Conservation (phyloP, 1,284 basidiomycete species). For the Baeospora myosura region DNA sequence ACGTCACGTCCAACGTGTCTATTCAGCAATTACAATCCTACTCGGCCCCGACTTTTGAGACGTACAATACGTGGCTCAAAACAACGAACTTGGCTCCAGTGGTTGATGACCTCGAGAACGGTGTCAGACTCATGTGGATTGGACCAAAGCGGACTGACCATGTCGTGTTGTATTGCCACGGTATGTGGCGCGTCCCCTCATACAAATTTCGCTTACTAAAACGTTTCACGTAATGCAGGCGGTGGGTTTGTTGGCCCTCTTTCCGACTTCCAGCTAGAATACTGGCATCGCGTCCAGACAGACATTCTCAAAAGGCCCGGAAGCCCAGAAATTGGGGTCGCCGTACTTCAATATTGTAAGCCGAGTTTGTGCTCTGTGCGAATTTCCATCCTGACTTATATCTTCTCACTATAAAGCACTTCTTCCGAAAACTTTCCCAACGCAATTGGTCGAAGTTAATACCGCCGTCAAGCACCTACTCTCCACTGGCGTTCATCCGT, state of each 20-base stretch:
- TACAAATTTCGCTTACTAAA: no score
- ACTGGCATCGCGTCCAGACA: constrained; percentile 6
- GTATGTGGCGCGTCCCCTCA: no score
- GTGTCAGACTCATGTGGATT: constrained; percentile 22
- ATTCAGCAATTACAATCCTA: no score
- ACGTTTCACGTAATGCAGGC: constrained; percentile 3
- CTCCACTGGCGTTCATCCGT: not conserved
- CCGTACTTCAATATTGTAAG: constrained; percentile 10
- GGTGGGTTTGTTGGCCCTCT: constrained; percentile 9
- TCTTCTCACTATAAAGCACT: constrained; percentile 3
- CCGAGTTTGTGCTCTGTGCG: not conserved
- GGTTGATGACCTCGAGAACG: constrained; percentile 18
- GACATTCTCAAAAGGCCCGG: not conserved
- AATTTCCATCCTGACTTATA: not conserved
- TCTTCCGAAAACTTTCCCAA: constrained; percentile 8
- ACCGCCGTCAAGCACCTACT: constrained; percentile 5
- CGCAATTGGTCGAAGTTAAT: constrained; percentile 6
- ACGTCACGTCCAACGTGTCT: no score
- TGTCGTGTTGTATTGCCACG: constrained; percentile 24
- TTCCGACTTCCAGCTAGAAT: constrained; percentile 5
- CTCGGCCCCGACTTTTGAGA: no score
- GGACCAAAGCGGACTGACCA: constrained; percentile 18
- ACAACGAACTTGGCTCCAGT: no score
- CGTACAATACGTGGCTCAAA: no score
- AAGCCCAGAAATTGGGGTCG: constrained; percentile 1